phyloP scores from a whole-genome alignment of 345 rosid genomes.

The Arabidopsis arenosa region DNA sequence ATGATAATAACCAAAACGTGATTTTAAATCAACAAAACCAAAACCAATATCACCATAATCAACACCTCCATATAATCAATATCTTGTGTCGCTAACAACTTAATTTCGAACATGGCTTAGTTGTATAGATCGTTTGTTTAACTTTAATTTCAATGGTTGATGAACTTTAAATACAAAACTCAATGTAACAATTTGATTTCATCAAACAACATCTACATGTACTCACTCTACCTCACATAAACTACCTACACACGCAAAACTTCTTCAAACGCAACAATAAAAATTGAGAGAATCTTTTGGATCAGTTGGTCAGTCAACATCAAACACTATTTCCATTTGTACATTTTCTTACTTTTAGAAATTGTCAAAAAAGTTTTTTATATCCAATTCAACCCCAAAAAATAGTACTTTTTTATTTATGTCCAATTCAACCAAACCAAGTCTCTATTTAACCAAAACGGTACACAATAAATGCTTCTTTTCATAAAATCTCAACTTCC shows the following conservation, averaged over 20 bases:
- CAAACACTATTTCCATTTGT: not conserved
- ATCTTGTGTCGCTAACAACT: too few relatives aligned
- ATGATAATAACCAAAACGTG: too few relatives aligned
- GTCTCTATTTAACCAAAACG: not conserved
- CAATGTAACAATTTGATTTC: not conserved
- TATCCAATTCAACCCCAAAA: not conserved
- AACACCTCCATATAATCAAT: too few relatives aligned
- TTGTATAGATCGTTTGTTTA: too few relatives aligned
- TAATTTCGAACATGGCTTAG: too few relatives aligned
- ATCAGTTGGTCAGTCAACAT: conserved; percentile 32
- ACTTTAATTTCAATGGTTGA: not conserved
- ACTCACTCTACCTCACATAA: not conserved
- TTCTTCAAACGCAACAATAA: conserved; percentile 18
- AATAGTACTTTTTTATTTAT: not conserved
- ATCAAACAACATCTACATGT: not conserved
- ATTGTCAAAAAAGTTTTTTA: not conserved
- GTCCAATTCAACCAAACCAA: not conserved
- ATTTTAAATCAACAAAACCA: too few relatives aligned
- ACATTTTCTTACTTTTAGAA: not conserved
- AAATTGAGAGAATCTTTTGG: conserved; percentile 18
- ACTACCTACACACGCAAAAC: conserved; percentile 1
- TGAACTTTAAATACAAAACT: not conserved
- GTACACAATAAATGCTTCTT: conserved; percentile 16
- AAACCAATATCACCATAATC: too few relatives aligned
- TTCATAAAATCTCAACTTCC: conserved; percentile 1